Evolutionary conservation across 371 early-diverging fungal genomes (phyloP).

Genomic region (Lichtheimia corymbifera): DNA sequence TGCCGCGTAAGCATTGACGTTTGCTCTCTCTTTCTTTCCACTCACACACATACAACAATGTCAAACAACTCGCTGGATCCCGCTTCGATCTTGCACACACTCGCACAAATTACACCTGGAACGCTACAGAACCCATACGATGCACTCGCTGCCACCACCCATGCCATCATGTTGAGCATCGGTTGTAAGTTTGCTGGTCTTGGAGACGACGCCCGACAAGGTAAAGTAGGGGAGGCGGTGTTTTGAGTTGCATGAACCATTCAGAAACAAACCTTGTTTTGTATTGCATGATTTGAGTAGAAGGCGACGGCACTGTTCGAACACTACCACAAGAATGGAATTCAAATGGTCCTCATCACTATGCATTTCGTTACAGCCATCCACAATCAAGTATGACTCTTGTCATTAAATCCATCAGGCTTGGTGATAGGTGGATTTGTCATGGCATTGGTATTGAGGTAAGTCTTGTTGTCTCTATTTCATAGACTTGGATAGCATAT

Average conservation of each 20-base stretch:
- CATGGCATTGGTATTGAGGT: slow-evolving; percentile 72
- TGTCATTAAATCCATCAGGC: slow-evolving; percentile 66
- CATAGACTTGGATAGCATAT: neutral
- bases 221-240: slow-evolving; percentile 12
- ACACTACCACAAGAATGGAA: slow-evolving; percentile 63
- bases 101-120: slow-evolving; percentile 17
- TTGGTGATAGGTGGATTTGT: slow-evolving; percentile 64
- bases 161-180: slow-evolving; percentile 61
- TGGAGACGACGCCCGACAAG: slow-evolving; percentile 62
- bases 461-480: slow-evolving; percentile 8
- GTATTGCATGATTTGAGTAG: slow-evolving; percentile 17
- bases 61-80: slow-evolving; percentile 38
- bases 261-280: slow-evolving; percentile 3
- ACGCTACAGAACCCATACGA: slow-evolving; percentile 52
- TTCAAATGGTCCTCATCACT: slow-evolving; percentile 49
- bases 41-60: neutral
- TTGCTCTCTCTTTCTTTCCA: neutral
- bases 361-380: slow-evolving; percentile 71
- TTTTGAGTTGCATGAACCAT: neutral
- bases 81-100: slow-evolving; percentile 33
- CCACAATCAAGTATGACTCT: slow-evolving; percentile 71
- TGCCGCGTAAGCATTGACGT: too few relatives aligned
- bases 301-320: slow-evolving; percentile 35
- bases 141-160: slow-evolving; percentile 55
- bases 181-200: slow-evolving; percentile 65